Percentiles rank a stretch among this genome's conserved stretches.
phyloP scores from a whole-genome alignment of 805 yeast species.

The Scheffersomyces ergatensis region DNA sequence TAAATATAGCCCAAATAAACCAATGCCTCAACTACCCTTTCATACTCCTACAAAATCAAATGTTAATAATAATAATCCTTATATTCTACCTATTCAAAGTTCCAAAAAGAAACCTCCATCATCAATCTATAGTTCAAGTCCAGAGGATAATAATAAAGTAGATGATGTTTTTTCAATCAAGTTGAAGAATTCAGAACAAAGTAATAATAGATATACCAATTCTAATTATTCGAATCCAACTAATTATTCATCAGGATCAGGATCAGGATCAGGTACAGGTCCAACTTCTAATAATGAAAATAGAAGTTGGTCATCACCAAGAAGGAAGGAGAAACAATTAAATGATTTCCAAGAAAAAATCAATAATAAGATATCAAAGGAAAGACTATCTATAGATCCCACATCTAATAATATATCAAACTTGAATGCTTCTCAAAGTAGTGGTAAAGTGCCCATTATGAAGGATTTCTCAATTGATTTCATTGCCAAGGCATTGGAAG shows the following conservation, averaged over 20 bases:
- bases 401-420: not conserved
- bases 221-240: conserved; percentile 37
- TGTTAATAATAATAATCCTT: not conserved
- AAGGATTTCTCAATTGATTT: conserved; percentile 45
- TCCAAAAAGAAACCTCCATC: not conserved
- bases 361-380: conserved; percentile 27
- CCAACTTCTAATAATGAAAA: conserved; percentile 14
- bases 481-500: conserved; percentile 45
- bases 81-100: not conserved
- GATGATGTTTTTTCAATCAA: conserved; percentile 15
- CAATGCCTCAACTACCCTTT: not conserved
- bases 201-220: conserved; percentile 13
- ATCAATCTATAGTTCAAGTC: conserved; percentile 8
- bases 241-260: conserved; percentile 13
- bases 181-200: conserved; percentile 8
- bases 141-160: conserved; percentile 14
- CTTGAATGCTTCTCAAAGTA: not conserved
- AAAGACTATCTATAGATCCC: not conserved
- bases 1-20: not conserved
- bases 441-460: conserved; percentile 28
- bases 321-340: conserved; percentile 30
- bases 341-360: conserved; percentile 36
- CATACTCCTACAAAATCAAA: conserved; percentile 4
- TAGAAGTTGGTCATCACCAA: conserved; percentile 45
- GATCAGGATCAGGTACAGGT: conserved; percentile 6